These are phyloP conservation scores for Xylogone sp. DNA, from an alignment of 2,329 filamentous ascomycete species.

Conservation along the genomic window DNA sequence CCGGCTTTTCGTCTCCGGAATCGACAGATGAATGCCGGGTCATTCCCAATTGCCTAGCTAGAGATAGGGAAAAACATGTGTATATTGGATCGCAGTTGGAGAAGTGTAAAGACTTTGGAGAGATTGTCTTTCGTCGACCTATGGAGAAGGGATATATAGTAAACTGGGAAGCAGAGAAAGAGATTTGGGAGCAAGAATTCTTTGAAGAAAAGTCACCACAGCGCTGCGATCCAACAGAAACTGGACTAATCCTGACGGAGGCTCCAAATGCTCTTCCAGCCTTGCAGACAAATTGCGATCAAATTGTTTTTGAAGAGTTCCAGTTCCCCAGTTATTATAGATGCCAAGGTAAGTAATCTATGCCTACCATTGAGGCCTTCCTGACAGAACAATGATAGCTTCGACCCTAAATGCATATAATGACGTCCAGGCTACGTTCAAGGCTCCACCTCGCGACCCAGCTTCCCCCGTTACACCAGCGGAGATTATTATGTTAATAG, in stretches of 20 bases:
- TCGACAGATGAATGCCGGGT: conserved; percentile 54
- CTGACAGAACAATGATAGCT: conserved; percentile 40
- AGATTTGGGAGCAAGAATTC: conserved; percentile 91
- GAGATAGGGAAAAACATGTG: conserved; percentile 72
- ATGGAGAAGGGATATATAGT: conserved; percentile 94
- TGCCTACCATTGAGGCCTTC: not conserved
- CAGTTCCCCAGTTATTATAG: conserved; percentile 85
- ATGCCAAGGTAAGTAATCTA: conserved; percentile 53
- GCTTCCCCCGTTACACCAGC: conserved; percentile 50
- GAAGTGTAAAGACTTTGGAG: conserved; percentile 82
- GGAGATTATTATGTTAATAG: conserved; percentile 83
- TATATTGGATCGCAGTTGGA: conserved; percentile 79
- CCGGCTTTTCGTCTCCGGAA: conserved; percentile 58
- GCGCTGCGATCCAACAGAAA: conserved; percentile 72
- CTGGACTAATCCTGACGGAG: conserved; percentile 81
- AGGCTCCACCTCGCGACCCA: conserved; percentile 48
- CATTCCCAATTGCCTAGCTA: conserved; percentile 86
- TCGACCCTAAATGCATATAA: conserved; percentile 79
- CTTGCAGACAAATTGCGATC: conserved; percentile 86
- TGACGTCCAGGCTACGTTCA: conserved; percentile 67
- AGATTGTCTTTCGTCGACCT: conserved; percentile 80
- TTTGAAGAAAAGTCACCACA: conserved; percentile 65
- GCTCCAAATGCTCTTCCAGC: conserved; percentile 77
- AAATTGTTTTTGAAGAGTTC: conserved; percentile 97
- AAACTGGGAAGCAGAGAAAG: conserved; percentile 94